Conservation (phyloP, 2,329 filamentous ascomycete genomes). For the Cladosporium phlei region DNA sequence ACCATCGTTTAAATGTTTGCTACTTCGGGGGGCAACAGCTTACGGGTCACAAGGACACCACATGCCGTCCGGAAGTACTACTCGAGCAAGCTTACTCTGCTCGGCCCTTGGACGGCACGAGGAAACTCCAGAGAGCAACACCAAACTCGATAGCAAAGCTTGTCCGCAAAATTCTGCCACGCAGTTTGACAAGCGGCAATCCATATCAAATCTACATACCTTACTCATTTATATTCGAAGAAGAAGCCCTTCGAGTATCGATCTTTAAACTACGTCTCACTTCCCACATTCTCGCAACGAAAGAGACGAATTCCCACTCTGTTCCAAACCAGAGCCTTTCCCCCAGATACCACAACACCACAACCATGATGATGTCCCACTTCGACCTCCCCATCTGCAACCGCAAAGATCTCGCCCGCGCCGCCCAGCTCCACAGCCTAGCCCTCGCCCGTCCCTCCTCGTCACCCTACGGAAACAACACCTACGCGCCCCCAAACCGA, state of each 20-base stretch:
- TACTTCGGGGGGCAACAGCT: background rate
- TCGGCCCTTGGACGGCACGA: background rate
- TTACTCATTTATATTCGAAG: too few species aligned
- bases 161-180: background rate
- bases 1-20: too few species aligned
- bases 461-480: background rate
- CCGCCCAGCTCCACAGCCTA: slow-evolving; percentile 7
- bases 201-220: background rate
- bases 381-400: slow-evolving; percentile 11
- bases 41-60: background rate
- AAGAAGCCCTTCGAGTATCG: too few species aligned
- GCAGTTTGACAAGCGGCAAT: background rate
- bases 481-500: background rate
- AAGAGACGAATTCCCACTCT: too few species aligned
- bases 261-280: too few species aligned
- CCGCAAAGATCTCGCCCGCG: slow-evolving; percentile 13
- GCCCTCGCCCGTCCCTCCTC: background rate
- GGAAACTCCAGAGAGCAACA: too few species aligned
- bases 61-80: background rate
- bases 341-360: too few species aligned
- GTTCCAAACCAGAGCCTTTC: too few species aligned
- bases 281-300: too few species aligned
- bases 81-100: background rate
- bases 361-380: background rate
- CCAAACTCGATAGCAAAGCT: background rate